Percentiles rank a stretch among this genome's conserved stretches.
Evolutionary conservation across 1,284 basidiomycete genomes (phyloP).

Genomic region (Leucoagaricus sp.): DNA sequence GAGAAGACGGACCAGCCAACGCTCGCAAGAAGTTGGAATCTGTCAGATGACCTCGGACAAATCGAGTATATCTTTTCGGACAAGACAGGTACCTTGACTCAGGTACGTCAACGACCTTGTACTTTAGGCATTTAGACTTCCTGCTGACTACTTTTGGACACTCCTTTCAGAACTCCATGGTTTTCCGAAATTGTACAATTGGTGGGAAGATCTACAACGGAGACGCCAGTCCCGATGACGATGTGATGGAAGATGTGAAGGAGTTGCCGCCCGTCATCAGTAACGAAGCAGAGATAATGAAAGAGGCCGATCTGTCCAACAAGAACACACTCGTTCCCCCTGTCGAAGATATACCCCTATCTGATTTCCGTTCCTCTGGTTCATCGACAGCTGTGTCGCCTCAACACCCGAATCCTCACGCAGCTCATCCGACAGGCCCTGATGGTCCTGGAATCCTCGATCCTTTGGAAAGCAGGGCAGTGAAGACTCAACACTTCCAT

Average conservation of each 20-base stretch:
- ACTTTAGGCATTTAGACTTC: background rate
- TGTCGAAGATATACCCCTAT: conserved; percentile 3
- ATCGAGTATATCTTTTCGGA: conserved; percentile 96
- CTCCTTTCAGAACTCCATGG: conserved; percentile 81
- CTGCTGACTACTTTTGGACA: conserved; percentile 2
- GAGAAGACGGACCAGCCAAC: conserved; percentile 75
- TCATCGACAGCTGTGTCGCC: conserved; percentile 11
- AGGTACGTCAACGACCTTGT: conserved; percentile 42
- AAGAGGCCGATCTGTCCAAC: conserved; percentile 42
- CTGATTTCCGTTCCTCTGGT: conserved; percentile 8
- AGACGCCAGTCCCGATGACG: conserved; percentile 47
- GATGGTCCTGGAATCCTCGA: conserved; percentile 14
- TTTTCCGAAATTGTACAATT: conserved; percentile 93
- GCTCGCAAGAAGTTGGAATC: conserved; percentile 91
- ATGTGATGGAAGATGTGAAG: conserved; percentile 28
- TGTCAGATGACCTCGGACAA: conserved; percentile 96
- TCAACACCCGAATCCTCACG: conserved; percentile 6
- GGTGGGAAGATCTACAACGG: conserved; percentile 82
- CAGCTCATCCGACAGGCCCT: conserved; percentile 2
- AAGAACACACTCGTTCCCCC: background rate
- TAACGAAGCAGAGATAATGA: conserved; percentile 15
- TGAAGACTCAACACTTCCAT: conserved; percentile 56
- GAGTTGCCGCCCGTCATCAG: conserved; percentile 7
- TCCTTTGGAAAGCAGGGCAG: conserved; percentile 20
- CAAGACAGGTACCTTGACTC: conserved; percentile 97